Evolutionary conservation across 164 flowering plant species (phyloP).

Genomic region (Annona squamosa): DNA sequence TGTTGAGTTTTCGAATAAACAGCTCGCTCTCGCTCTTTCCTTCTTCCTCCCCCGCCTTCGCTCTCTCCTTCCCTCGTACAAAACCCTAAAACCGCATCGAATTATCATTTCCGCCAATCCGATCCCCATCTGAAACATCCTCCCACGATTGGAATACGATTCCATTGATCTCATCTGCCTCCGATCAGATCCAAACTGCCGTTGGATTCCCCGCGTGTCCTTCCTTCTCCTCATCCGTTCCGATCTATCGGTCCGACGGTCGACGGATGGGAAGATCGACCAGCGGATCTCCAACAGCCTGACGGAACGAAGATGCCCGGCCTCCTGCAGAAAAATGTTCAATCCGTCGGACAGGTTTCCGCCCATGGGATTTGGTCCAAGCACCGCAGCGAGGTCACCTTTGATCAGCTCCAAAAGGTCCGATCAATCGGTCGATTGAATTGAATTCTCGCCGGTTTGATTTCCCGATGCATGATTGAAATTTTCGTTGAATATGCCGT

Average conservation of each 20-base stretch:
- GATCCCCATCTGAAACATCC: not conserved
- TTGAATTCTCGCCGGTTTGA: not conserved
- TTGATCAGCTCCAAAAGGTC: constrained; percentile 92
- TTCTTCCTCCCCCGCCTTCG: constrained; percentile 2
- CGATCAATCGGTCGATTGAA: not conserved
- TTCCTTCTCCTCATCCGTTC: not conserved
- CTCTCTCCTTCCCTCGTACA: not conserved
- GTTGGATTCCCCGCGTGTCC: not conserved
- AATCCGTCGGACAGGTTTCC: constrained; percentile 32
- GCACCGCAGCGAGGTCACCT: constrained; percentile 61
- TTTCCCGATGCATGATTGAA: not conserved
- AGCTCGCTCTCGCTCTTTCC: not conserved
- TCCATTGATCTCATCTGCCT: not conserved
- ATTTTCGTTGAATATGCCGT: not conserved
- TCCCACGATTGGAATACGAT: not conserved
- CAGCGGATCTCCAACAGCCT: constrained; percentile 1
- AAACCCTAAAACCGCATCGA: constrained; percentile 5
- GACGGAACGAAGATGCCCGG: constrained; percentile 28
- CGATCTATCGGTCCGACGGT: not conserved
- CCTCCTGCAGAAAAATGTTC: constrained; percentile 28
- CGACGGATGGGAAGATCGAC: constrained; percentile 2
- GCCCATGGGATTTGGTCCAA: constrained; percentile 78
- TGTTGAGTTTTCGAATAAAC: constrained; percentile 1
- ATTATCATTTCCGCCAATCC: constrained; percentile 1
- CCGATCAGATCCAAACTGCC: not conserved